A percentile compares a stretch with the other conserved stretches of the same genome.
phyloP scores from a whole-genome alignment of 805 yeast species.

The Candida vaughaniae region DNA sequence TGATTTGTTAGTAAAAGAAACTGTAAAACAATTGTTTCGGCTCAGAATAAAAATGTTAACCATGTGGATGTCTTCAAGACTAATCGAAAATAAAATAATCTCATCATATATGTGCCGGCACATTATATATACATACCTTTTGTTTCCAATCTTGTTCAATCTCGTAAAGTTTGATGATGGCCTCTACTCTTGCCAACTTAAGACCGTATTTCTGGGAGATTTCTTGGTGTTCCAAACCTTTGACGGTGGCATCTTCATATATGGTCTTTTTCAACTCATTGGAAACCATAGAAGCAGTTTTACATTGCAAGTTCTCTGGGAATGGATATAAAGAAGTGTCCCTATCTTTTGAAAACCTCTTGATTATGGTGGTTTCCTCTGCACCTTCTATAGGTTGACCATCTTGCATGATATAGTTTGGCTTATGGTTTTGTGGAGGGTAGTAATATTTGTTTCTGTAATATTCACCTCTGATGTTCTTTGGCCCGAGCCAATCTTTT shows the following conservation, averaged over 20 bases:
- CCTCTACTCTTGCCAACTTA: constrained; percentile 84
- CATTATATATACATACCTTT: constrained; percentile 50
- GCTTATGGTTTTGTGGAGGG: constrained; percentile 64
- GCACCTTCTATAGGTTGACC: constrained; percentile 31
- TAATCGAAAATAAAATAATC: constrained; percentile 53
- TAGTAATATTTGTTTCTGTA: constrained; percentile 69
- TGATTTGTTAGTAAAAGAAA: constrained; percentile 36
- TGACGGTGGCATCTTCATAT: constrained; percentile 51
- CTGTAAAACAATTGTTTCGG: constrained; percentile 13
- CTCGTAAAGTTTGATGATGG: constrained; percentile 66
- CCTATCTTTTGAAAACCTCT: constrained; percentile 17
- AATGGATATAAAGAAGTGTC: constrained; percentile 66
- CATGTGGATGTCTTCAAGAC: constrained; percentile 65
- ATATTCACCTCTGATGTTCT: constrained; percentile 80
- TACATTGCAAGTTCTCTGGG: constrained; percentile 69
- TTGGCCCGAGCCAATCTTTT: constrained; percentile 79
- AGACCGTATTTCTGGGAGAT: constrained; percentile 78
- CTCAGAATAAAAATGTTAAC: constrained; percentile 16
- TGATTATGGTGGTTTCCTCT: constrained; percentile 4
- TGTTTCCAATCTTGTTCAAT: constrained; percentile 64
- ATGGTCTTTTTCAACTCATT: constrained; percentile 60
- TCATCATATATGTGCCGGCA: constrained; percentile 10
- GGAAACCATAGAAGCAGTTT: constrained; percentile 62
- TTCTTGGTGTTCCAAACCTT: constrained; percentile 61
- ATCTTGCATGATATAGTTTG: constrained; percentile 69